Conservation (phyloP, 768 basidiomycete species). For the Dictyophora rubrovolvata region DNA sequence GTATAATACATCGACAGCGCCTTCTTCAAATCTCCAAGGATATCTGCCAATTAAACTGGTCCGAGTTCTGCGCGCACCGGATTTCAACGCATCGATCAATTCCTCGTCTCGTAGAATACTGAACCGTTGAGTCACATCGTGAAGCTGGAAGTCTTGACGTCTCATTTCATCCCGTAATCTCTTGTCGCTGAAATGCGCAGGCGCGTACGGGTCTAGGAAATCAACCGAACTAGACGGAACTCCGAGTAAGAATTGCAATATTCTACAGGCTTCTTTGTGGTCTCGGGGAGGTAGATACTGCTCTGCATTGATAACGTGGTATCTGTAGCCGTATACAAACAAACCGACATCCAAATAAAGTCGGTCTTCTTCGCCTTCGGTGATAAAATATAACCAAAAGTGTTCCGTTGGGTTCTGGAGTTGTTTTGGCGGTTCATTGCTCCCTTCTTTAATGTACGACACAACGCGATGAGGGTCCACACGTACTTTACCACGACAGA, state of each 20-base stretch:
- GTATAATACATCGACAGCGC: background rate
- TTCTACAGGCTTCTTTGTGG: background rate
- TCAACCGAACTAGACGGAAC: background rate
- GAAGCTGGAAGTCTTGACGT: background rate
- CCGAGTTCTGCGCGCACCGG: background rate
- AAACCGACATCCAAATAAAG: background rate
- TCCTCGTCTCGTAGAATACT: background rate
- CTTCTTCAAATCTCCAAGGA: background rate
- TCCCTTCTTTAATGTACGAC: background rate
- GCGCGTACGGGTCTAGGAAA: background rate
- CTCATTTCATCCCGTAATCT: background rate
- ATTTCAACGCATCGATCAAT: background rate
- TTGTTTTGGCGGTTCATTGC: background rate
- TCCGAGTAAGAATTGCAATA: background rate
- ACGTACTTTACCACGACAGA: background rate
- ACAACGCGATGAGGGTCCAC: background rate
- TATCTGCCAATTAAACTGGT: background rate
- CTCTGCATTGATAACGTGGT: background rate
- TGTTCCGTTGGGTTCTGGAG: background rate
- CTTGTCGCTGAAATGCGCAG: background rate
- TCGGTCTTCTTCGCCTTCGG: background rate
- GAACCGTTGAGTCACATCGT: background rate
- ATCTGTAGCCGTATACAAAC: background rate
- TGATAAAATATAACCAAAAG: background rate
- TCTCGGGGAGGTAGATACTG: background rate